Conservation (phyloP, 306 rosid species). For the Amphicarpaea edgeworthii region DNA sequence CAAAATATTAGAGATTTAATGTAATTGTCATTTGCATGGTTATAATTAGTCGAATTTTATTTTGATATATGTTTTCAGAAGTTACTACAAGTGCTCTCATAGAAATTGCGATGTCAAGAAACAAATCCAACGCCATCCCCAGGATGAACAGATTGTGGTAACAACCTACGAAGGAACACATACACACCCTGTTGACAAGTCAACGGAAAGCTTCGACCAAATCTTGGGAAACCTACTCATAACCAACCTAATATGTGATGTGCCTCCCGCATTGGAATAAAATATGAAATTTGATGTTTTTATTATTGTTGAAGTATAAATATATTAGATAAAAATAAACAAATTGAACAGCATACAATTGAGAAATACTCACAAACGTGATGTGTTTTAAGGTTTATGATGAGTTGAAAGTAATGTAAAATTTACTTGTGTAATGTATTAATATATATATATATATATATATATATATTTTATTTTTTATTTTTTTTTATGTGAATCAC, state of each 20-base stretch:
- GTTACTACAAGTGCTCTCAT: slow-evolving; percentile 72
- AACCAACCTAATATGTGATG: background rate
- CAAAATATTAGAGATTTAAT: background rate
- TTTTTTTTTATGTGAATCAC: no score
- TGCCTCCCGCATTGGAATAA: background rate
- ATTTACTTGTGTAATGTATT: no score
- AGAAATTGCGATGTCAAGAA: slow-evolving; percentile 72
- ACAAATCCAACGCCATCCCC: slow-evolving; percentile 65
- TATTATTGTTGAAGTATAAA: no score
- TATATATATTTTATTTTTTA: no score
- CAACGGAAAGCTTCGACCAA: slow-evolving; percentile 34
- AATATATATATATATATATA: no score
- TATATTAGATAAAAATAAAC: no score
- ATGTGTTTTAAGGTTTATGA: no score
- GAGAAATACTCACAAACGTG: no score
- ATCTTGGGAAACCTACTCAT: slow-evolving; percentile 3
- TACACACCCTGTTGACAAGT: slow-evolving; percentile 41
- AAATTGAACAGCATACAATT: no score
- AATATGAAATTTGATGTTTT: no score
- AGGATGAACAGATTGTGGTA: slow-evolving; percentile 63
- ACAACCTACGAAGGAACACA: slow-evolving; percentile 67
- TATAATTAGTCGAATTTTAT: background rate
- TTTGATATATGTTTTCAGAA: slow-evolving; percentile 53
- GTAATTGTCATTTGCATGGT: background rate
- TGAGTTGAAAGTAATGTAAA: no score